A percentile compares a stretch with the other conserved stretches of the same genome.
phyloP scores from a whole-genome alignment of 208 protist species.

The Herpetomonas tarakana region DNA sequence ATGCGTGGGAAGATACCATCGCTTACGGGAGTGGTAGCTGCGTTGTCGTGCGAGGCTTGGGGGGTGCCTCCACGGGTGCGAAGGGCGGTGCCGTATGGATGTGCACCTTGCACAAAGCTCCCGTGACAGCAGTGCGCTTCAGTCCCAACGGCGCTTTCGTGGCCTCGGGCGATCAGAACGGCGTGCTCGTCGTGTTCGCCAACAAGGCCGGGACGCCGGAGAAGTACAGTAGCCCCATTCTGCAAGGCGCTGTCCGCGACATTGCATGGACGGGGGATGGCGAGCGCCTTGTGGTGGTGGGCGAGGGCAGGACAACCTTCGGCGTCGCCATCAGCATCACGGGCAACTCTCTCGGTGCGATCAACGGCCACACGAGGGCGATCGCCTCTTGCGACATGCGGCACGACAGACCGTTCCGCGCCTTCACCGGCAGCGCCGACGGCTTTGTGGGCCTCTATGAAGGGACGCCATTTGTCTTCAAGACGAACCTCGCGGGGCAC shows the following conservation, averaged over 20 bases:
- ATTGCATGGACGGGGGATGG: conserved; percentile 57
- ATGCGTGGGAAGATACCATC: conserved; percentile 15
- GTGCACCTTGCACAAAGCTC: conserved; percentile 21
- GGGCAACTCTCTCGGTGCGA: conserved; percentile 33
- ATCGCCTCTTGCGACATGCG: conserved; percentile 46
- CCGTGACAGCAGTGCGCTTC: conserved; percentile 45
- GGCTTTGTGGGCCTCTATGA: conserved; percentile 58
- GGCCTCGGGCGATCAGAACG: conserved; percentile 55
- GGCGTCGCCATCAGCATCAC: conserved; percentile 25
- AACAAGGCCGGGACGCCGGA: conserved; percentile 23
- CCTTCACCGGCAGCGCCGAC: conserved; percentile 18
- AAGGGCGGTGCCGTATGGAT: conserved; percentile 8
- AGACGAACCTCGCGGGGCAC: conserved; percentile 29
- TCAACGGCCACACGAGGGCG: conserved; percentile 47
- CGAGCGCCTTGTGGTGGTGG: conserved; percentile 52
- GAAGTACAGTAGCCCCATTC: conserved; percentile 22
- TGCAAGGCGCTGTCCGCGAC: conserved; percentile 48
- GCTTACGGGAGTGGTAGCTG: conserved; percentile 40
- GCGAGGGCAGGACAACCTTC: conserved; percentile 50
- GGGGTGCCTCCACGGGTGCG: not conserved
- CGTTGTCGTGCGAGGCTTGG: conserved; percentile 23
- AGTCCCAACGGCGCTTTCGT: conserved; percentile 32
- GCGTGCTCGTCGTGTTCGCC: conserved; percentile 41
- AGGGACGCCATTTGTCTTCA: conserved; percentile 62
- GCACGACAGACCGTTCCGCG: conserved; percentile 14